These are phyloP conservation scores for Podaxis sp. DNA, from an alignment of 768 basidiomycete species.

Conservation along the genomic window DNA sequence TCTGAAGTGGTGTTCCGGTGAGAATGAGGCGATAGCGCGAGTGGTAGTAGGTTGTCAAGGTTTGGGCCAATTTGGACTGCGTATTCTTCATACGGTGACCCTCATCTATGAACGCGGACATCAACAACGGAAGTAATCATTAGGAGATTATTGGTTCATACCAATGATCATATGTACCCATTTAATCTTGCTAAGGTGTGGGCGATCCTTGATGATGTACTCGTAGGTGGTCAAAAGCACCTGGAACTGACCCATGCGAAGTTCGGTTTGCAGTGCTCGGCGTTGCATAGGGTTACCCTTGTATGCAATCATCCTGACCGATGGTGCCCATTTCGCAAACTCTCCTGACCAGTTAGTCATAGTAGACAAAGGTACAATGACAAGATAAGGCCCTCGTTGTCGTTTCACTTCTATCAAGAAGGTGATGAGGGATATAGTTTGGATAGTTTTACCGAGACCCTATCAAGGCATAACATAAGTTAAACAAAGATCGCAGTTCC, in stretches of 20 bases:
- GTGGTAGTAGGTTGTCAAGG: slow-evolving; percentile 89
- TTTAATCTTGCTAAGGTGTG: slow-evolving; percentile 82
- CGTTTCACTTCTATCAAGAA: slow-evolving; percentile 92
- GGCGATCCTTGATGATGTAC: slow-evolving; percentile 98
- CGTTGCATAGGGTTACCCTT: slow-evolving; percentile 90
- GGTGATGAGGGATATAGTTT: slow-evolving; percentile 91
- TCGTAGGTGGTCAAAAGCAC: slow-evolving; percentile 94
- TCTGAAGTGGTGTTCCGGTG: slow-evolving; percentile 94
- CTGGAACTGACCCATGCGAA: slow-evolving; percentile 83
- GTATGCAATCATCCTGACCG: slow-evolving; percentile 77
- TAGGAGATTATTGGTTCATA: slow-evolving; percentile 29
- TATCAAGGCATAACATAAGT: slow-evolving; percentile 24
- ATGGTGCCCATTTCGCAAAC: slow-evolving; percentile 96
- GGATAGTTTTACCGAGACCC: slow-evolving; percentile 96
- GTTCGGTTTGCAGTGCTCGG: slow-evolving; percentile 70
- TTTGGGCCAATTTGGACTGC: slow-evolving; percentile 82
- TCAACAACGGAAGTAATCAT: slow-evolving; percentile 7
- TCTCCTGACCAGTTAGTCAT: slow-evolving; percentile 98
- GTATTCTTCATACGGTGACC: slow-evolving; percentile 99
- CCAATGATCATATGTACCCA: slow-evolving; percentile 99
- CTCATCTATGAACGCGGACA: slow-evolving; percentile 58
- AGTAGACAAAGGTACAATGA: slow-evolving; percentile 93
- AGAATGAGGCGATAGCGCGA: slow-evolving; percentile 92
- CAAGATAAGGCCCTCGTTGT: slow-evolving; percentile 91
- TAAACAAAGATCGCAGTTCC: not conserved